Evolutionary conservation across 2,329 filamentous ascomycete genomes (phyloP).

Genomic region (Pezizomycotina sp.): DNA sequence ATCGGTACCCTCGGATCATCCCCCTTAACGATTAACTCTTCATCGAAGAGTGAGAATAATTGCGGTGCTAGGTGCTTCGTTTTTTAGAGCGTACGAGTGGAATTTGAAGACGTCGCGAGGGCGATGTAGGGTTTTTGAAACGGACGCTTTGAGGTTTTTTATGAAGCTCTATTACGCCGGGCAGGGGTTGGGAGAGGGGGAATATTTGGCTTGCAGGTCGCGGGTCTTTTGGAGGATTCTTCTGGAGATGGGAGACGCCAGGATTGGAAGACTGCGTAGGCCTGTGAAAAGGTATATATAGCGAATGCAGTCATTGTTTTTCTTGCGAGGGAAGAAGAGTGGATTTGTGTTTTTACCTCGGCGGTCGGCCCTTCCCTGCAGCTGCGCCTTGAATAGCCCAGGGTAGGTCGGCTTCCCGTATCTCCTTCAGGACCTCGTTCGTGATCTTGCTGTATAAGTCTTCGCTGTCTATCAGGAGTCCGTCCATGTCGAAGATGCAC

Average conservation of each 20-base stretch:
- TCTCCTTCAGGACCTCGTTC: conserved; percentile 63
- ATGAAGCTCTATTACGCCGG: conserved; percentile 61
- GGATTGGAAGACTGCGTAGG: conserved; percentile 48
- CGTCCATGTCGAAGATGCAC: conserved; percentile 98
- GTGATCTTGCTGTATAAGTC: conserved; percentile 73
- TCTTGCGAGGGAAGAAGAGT: conserved; percentile 4
- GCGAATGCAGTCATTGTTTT: not conserved
- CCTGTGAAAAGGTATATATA: conserved; percentile 28
- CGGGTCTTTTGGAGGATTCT: conserved; percentile 44
- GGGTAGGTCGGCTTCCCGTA: conserved; percentile 58
- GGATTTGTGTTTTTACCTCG: conserved; percentile 29
- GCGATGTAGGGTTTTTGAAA: conserved; percentile 42
- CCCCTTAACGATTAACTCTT: conserved; percentile 59
- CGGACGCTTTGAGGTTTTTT: conserved; percentile 37
- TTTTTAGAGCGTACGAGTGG: conserved; percentile 60
- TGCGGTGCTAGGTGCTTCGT: conserved; percentile 41
- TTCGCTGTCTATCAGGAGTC: conserved; percentile 83
- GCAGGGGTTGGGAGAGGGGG: conserved; percentile 55
- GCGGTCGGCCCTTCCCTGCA: conserved; percentile 50
- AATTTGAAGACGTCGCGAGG: conserved; percentile 65
- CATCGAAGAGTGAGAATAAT: conserved; percentile 49
- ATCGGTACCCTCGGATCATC: conserved; percentile 63
- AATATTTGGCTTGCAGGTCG: conserved; percentile 57
- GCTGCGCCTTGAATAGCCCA: conserved; percentile 83
- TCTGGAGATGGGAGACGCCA: conserved; percentile 69